Base-by-base conservation (phyloP, 2,329 filamentous ascomycete genomes). In the Tolypocladium cylindrosporum region DNA sequence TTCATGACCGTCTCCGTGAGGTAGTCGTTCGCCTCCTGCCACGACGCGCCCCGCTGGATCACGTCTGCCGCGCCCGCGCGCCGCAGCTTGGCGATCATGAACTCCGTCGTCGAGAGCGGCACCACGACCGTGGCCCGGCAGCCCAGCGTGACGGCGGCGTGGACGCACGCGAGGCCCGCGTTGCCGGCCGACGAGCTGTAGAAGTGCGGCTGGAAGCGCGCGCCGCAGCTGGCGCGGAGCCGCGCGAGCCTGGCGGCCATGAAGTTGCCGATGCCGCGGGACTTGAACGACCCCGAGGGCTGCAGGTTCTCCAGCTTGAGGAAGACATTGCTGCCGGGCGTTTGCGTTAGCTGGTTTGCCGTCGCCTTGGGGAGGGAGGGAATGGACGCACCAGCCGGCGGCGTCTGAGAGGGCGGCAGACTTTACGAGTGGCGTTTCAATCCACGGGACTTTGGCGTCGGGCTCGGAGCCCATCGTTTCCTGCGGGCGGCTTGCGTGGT, bases 261-360 rank as follows among this genome's bases (percentile, higher is more conserved):
- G 66, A 87, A 82, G 72, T 89, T 83, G 64, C 88, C 88, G 63
- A 92, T 84, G 57, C 87, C 89, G 65, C 83, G 80, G 50, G 88
- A 91, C 72, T 94, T 93, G 83, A 94, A 95, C 19, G 88, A 91
- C 61, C 88, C 88, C 9, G 87, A 88, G 9, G 90, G 90, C 70
- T 95, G 90, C 58, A 90, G 79, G 67, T 87, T 89, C 65, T 94
- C 90, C 59, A 93, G 83, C 71, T 94, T 94, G 67, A 94, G 84
- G 71, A 87, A 90, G 74, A 94, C 83, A 75, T 87, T 85, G 77
- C 88, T 79, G 60, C 19, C 8, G 9, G 10, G 36, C 19, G 55
- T 5, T 8, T 8, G 36, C 3, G 16, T 56, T n/a, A 42, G 41
- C 48, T 36, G 48, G 10, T 10, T n/a, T 4, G 16, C 31, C 27